These are phyloP conservation scores for Podila horticola DNA, from an alignment of 192 early-diverging fungal species.

Conservation along the genomic window DNA sequence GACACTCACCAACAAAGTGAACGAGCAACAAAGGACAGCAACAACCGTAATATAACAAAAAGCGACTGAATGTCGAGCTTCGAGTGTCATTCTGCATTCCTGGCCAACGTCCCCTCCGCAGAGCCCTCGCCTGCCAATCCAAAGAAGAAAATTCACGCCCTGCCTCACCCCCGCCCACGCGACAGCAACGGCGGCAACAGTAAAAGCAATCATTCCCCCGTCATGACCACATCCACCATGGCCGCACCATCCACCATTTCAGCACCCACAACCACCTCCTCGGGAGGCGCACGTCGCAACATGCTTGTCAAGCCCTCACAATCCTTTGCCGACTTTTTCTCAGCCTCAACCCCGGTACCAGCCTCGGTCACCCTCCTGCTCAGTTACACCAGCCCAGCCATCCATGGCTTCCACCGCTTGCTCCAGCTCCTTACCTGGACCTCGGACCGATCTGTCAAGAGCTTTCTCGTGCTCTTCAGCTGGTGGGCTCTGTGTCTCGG, in stretches of 20 bases:
- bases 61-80: slow-evolving; percentile 44
- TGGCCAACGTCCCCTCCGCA: slow-evolving; percentile 34
- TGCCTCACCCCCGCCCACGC: slow-evolving; percentile 4
- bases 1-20: too few relatives aligned
- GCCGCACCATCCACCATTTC: not conserved
- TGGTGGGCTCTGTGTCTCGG: slow-evolving; percentile 60
- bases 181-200: not conserved
- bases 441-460: slow-evolving; percentile 51
- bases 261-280: slow-evolving; percentile 18
- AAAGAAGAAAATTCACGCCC: slow-evolving; percentile 16
- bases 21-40: too few relatives aligned
- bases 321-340: slow-evolving; percentile 54
- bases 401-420: slow-evolving; percentile 47
- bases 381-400: slow-evolving; percentile 50
- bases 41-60: not conserved
- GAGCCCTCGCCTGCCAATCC: slow-evolving; percentile 31
- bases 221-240: slow-evolving; percentile 22
- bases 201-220: not conserved
- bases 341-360: slow-evolving; percentile 54
- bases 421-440: slow-evolving; percentile 57
- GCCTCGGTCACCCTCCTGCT: slow-evolving; percentile 55
- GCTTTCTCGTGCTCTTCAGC: slow-evolving; percentile 52
- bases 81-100: slow-evolving; percentile 42
- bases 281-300: not conserved
- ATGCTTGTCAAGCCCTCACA: slow-evolving; percentile 11